phyloP scores from a whole-genome alignment of 75 land plant genomes.

The Picea glauca region DNA sequence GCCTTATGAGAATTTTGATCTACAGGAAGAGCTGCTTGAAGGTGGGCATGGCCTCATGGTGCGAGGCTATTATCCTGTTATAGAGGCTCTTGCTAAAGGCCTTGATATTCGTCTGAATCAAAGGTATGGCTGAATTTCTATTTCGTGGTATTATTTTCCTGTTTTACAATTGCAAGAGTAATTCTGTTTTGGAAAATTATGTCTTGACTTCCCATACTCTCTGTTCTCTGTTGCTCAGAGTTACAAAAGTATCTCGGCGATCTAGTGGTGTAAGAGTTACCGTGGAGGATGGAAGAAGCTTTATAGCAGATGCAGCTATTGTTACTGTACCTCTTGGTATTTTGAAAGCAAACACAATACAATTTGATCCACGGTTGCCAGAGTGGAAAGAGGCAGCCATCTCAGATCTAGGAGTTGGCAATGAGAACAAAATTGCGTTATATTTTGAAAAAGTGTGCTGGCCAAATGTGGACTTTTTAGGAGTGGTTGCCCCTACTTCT shows the following conservation, averaged over 20 bases:
- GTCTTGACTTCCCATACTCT: no score
- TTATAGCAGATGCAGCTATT: slow-evolving; percentile 51
- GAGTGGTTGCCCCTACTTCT: slow-evolving; percentile 50
- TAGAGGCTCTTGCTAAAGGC: slow-evolving; percentile 65
- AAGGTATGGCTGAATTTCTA: slow-evolving; percentile 34
- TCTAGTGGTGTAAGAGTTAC: slow-evolving; percentile 28
- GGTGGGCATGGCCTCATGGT: slow-evolving; percentile 92
- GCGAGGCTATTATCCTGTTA: slow-evolving; percentile 66
- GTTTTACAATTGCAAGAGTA: no score
- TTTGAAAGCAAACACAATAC: slow-evolving; percentile 31
- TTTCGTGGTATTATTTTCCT: no score
- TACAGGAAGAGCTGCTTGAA: slow-evolving; percentile 72
- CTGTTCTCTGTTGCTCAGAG: slow-evolving; percentile 19
- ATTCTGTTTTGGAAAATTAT: no score
- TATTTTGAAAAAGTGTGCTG: slow-evolving; percentile 46
- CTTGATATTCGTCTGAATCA: slow-evolving; percentile 66
- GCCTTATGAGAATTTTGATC: no score
- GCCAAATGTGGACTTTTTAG: slow-evolving; percentile 62
- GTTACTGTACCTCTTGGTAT: slow-evolving; percentile 48
- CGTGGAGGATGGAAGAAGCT: slow-evolving; percentile 28
- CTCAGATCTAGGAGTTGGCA: slow-evolving; percentile 41
- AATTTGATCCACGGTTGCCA: slow-evolving; percentile 52
- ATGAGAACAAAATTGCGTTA: slow-evolving; percentile 60
- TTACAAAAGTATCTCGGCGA: slow-evolving; percentile 24
- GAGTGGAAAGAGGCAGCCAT: slow-evolving; percentile 55